Evolutionary conservation across 768 basidiomycete genomes (phyloP).

Genomic region (Calocybe gangraenosa): DNA sequence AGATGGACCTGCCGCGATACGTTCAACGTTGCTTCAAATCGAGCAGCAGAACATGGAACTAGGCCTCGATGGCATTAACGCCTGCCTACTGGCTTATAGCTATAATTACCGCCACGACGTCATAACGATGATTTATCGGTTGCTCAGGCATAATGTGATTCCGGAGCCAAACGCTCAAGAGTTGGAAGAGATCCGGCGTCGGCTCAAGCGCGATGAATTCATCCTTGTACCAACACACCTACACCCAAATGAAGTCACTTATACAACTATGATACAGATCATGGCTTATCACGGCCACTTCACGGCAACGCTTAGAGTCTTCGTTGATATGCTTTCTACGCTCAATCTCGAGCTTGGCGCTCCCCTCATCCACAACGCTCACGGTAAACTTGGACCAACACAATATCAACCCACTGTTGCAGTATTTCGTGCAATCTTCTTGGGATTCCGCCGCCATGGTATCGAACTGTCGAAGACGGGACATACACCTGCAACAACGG

Average conservation of each 20-base stretch:
- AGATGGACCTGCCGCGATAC: conserved; percentile 48
- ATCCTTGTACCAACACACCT: conserved; percentile 40
- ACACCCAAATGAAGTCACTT: conserved; percentile 63
- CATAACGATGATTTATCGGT: conserved; percentile 57
- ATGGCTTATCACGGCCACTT: conserved; percentile 73
- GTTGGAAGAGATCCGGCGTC: conserved; percentile 26
- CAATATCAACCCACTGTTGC: conserved; percentile 41
- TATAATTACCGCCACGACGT: conserved; percentile 48
- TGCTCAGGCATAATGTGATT: conserved; percentile 51
- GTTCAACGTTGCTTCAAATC: conserved; percentile 52
- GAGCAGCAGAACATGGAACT: conserved; percentile 44
- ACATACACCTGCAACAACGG: conserved; percentile 3
- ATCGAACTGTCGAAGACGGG: conserved; percentile 17
- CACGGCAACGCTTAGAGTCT: conserved; percentile 45
- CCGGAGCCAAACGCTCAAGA: conserved; percentile 32
- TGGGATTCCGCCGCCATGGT: conserved; percentile 68
- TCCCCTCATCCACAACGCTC: conserved; percentile 22
- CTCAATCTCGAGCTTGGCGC: conserved; percentile 34
- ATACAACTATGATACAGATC: conserved; percentile 62
- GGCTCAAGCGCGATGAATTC: conserved; percentile 40
- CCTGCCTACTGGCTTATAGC: conserved; percentile 67
- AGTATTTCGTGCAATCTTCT: conserved; percentile 69
- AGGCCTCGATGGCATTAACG: conserved; percentile 65
- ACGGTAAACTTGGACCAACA: conserved; percentile 21
- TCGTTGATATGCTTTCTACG: conserved; percentile 63